Evolutionary conservation across 2,329 filamentous ascomycete species (phyloP).

Genomic region (Hypoxylon sp.): DNA sequence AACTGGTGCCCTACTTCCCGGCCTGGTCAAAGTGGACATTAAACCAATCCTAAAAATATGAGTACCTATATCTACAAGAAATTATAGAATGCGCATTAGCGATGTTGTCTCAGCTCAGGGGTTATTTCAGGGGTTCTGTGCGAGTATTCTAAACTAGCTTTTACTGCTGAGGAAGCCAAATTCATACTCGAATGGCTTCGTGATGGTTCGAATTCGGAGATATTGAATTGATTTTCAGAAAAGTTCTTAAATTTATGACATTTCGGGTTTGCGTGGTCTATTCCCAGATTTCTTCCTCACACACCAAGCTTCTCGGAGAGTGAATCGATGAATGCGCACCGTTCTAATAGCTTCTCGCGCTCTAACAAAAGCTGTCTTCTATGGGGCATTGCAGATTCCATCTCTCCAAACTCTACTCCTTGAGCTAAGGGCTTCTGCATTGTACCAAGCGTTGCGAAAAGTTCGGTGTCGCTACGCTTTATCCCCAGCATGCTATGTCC

Average conservation of each 20-base stretch:
- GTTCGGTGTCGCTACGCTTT: background rate
- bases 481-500: background rate
- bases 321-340: background rate
- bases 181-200: background rate
- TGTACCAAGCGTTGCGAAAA: background rate
- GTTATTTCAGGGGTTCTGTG: too few species aligned
- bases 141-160: too few species aligned
- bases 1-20: slow-evolving; percentile 47
- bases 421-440: background rate
- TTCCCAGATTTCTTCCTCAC: background rate
- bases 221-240: background rate
- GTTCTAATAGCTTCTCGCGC: background rate
- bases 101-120: background rate
- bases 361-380: background rate
- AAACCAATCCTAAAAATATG: slow-evolving; percentile 55
- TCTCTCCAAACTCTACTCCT: background rate
- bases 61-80: background rate
- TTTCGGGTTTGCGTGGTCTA: background rate
- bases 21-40: slow-evolving; percentile 54
- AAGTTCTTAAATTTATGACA: background rate
- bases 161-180: background rate
- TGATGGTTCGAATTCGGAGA: background rate
- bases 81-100: background rate
- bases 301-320: background rate
- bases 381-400: background rate